phyloP scores from a whole-genome alignment of 2,329 filamentous ascomycete genomes.

The Fusarium brevicatenulatum region DNA sequence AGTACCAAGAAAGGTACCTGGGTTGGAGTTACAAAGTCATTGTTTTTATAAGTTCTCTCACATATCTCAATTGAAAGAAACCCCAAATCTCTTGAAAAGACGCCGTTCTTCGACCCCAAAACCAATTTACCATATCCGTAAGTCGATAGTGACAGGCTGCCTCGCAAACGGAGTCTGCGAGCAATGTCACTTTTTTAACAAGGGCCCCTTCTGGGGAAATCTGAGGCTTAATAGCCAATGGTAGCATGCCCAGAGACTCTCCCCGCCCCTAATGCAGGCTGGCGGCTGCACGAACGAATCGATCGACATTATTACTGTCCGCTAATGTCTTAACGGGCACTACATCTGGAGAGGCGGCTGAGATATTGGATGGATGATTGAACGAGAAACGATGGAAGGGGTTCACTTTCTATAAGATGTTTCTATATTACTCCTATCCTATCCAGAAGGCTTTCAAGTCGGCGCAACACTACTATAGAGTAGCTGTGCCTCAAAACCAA shows the following conservation, averaged over 20 bases:
- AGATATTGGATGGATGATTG: background rate
- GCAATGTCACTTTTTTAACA: constrained; percentile 18
- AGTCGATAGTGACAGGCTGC: constrained; percentile 13
- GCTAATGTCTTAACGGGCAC: constrained; percentile 22
- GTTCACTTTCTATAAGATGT: background rate
- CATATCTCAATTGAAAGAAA: background rate
- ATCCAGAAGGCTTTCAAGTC: background rate
- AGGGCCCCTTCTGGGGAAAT: constrained; percentile 34
- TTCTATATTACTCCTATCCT: background rate
- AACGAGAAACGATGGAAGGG: background rate
- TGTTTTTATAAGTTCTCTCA: background rate
- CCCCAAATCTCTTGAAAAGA: background rate
- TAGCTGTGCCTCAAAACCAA: background rate
- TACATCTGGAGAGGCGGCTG: constrained; percentile 4
- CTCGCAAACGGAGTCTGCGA: constrained; percentile 17
- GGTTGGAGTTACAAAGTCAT: background rate
- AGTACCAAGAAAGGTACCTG: background rate
- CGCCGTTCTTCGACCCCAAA: background rate
- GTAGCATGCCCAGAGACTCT: background rate
- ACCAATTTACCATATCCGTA: background rate
- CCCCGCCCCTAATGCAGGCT: constrained; percentile 27
- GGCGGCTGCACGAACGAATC: constrained; percentile 40
- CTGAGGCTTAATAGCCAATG: constrained; percentile 21
- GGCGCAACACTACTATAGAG: background rate
- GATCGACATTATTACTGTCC: constrained; percentile 40